Evolutionary conservation across 805 yeast genomes (phyloP).

Genomic region (Barnettozyma vustinii): DNA sequence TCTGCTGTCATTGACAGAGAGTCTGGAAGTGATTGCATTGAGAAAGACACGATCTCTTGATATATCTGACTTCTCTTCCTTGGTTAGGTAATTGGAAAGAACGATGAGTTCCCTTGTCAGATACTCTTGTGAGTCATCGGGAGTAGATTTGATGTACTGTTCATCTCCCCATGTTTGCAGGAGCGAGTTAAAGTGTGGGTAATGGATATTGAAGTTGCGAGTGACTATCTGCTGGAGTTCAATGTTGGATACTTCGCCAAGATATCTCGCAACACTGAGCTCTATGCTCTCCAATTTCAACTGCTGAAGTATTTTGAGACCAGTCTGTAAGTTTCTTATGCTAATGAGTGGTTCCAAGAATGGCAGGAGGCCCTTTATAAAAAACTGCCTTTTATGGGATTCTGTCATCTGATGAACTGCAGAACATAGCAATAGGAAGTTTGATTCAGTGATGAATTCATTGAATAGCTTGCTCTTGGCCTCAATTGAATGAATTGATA

Average conservation of each 20-base stretch:
- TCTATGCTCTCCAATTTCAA: slow-evolving; percentile 11
- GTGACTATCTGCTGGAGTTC: slow-evolving; percentile 14
- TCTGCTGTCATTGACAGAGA: slow-evolving; percentile 43
- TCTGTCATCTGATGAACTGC: slow-evolving; percentile 6
- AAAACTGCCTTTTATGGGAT: slow-evolving; percentile 16
- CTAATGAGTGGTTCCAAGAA: slow-evolving; percentile 11
- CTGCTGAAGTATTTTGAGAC: slow-evolving; percentile 10
- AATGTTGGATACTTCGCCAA: slow-evolving; percentile 6
- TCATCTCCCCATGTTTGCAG: slow-evolving; percentile 34
- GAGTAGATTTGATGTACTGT: slow-evolving; percentile 32
- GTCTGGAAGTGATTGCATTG: slow-evolving; percentile 45
- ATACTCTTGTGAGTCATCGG: slow-evolving; percentile 39
- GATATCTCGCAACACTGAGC: background rate
- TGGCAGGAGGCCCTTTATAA: slow-evolving; percentile 15
- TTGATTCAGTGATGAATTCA: slow-evolving; percentile 9
- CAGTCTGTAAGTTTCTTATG: slow-evolving; percentile 7
- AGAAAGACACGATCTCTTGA: slow-evolving; percentile 38
- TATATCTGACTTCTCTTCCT: slow-evolving; percentile 24
- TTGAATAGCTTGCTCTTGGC: slow-evolving; percentile 14
- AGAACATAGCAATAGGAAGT: slow-evolving; percentile 3
- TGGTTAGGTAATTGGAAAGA: slow-evolving; percentile 24
- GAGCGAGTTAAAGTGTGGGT: slow-evolving; percentile 5
- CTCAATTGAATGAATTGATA: slow-evolving; percentile 24
- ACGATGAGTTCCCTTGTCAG: slow-evolving; percentile 44
- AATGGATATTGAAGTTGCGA: slow-evolving; percentile 4